Conservation (phyloP, 1,139 yeast species). For the Kurtzmaniella quercitrusa region DNA sequence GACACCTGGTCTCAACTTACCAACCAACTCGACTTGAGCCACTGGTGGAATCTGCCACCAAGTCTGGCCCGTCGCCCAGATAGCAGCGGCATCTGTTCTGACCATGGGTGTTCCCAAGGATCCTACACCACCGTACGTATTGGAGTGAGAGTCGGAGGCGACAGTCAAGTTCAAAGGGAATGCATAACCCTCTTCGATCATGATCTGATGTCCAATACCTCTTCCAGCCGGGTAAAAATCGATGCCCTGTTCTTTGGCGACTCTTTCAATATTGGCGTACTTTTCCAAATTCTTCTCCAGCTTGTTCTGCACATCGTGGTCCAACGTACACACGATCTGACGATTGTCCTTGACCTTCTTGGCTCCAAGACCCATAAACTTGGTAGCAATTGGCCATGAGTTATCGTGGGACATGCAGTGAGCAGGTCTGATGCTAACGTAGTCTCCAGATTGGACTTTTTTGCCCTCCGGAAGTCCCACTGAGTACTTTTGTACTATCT, state of each 20-base stretch:
- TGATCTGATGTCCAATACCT: constrained; percentile 98
- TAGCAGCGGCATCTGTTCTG: constrained; percentile 97
- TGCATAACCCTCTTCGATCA: constrained; percentile 98
- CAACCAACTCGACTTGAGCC: constrained; percentile 85
- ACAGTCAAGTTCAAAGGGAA: constrained; percentile 91
- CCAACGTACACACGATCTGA: constrained; percentile 93
- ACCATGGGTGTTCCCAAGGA: constrained; percentile 96
- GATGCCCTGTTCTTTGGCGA: constrained; percentile 87
- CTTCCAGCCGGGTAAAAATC: constrained; percentile 98
- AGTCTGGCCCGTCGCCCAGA: constrained; percentile 99
- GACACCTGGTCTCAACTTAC: constrained; percentile 78
- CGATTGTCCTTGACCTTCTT: constrained; percentile 72
- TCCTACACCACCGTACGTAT: constrained; percentile 97
- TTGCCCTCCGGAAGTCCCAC: constrained; percentile 74
- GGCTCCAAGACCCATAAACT: constrained; percentile 94
- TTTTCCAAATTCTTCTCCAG: constrained; percentile 82
- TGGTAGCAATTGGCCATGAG: constrained; percentile 98
- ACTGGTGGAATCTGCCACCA: constrained; percentile 99
- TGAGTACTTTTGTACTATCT: constrained; percentile 89
- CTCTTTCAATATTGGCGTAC: constrained; percentile 80
- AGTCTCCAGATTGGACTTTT: constrained; percentile 82
- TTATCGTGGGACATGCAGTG: constrained; percentile 99
- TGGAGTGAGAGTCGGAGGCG: constrained; percentile 96
- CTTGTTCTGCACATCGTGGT: constrained; percentile 96
- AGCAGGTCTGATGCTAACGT: constrained; percentile 90